These are phyloP conservation scores for Arthrobotrys iridis DNA, from an alignment of 2,329 filamentous ascomycete species.

Conservation along the genomic window DNA sequence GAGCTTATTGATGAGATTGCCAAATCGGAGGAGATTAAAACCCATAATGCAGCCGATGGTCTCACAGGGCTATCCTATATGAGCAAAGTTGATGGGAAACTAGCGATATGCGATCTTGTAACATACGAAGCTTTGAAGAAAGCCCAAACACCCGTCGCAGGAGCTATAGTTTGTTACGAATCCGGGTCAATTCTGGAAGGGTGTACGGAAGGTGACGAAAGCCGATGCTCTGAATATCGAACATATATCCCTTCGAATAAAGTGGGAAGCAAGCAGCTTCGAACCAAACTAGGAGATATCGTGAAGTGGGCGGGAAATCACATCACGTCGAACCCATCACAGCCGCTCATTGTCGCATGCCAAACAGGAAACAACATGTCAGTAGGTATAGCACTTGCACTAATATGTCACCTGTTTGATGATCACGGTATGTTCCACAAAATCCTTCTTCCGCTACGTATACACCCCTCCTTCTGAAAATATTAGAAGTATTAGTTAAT, in stretches of 20 bases:
- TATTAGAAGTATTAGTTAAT: not conserved
- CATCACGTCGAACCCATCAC: conserved; percentile 55
- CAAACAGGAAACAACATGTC: conserved; percentile 82
- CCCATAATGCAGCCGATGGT: conserved; percentile 59
- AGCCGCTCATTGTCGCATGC: conserved; percentile 71
- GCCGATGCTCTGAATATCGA: conserved; percentile 64
- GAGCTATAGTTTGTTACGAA: conserved; percentile 46
- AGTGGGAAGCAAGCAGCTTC: conserved; percentile 82
- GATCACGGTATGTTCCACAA: conserved; percentile 67
- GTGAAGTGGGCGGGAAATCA: conserved; percentile 66
- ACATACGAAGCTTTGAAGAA: conserved; percentile 39
- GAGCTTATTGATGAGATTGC: conserved; percentile 65
- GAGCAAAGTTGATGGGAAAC: conserved; percentile 14
- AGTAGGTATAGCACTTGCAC: conserved; percentile 77
- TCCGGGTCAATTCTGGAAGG: conserved; percentile 58
- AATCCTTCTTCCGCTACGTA: not conserved
- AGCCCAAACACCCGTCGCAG: conserved; percentile 26
- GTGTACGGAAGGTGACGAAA: conserved; percentile 55
- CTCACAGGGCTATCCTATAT: conserved; percentile 16
- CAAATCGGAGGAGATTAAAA: conserved; percentile 56
- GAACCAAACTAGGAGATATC: conserved; percentile 73
- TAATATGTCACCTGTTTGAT: conserved; percentile 78
- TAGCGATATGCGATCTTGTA: conserved; percentile 42
- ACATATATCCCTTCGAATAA: conserved; percentile 75
- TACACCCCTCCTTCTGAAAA: not conserved